Conservation (phyloP, 1,139 yeast genomes). For the Suhomyces atakaporum region DNA sequence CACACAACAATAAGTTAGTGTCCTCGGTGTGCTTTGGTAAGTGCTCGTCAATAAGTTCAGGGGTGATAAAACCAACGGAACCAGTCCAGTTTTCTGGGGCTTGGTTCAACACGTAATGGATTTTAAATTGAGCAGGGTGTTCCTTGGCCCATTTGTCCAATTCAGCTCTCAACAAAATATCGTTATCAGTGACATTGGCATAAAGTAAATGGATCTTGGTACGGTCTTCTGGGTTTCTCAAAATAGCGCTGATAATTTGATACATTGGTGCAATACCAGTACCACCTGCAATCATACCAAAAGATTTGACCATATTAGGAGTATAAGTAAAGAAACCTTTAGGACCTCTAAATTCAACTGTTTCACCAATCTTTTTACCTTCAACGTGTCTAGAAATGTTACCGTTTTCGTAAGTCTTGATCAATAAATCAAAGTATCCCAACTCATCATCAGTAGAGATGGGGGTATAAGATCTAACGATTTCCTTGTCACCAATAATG, state of each 20-base stretch:
- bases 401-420: slow-evolving; percentile 92
- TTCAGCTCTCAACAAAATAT: slow-evolving; percentile 77
- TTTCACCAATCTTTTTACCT: slow-evolving; percentile 53
- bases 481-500: slow-evolving; percentile 73
- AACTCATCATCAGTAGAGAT: slow-evolving; percentile 81
- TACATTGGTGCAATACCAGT: slow-evolving; percentile 92
- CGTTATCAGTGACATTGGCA: slow-evolving; percentile 78
- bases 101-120: slow-evolving; percentile 75
- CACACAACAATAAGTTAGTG: slow-evolving; percentile 81
- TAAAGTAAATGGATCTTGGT: slow-evolving; percentile 73
- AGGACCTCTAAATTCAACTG: slow-evolving; percentile 72
- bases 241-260: slow-evolving; percentile 81
- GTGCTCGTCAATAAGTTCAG: slow-evolving; percentile 66
- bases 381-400: slow-evolving; percentile 80
- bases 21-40: slow-evolving; percentile 67
- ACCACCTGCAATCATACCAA: slow-evolving; percentile 95
- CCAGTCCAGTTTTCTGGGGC: slow-evolving; percentile 80
- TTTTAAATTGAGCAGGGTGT: slow-evolving; percentile 65
- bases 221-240: slow-evolving; percentile 70
- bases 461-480: slow-evolving; percentile 92
- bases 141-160: slow-evolving; percentile 66
- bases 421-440: slow-evolving; percentile 87
- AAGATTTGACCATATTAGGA: slow-evolving; percentile 73
- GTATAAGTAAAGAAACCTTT: slow-evolving; percentile 87
- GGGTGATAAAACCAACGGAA: slow-evolving; percentile 77